Conservation (phyloP, 768 basidiomycete genomes). For the Candolleomyces aberdarensis region DNA sequence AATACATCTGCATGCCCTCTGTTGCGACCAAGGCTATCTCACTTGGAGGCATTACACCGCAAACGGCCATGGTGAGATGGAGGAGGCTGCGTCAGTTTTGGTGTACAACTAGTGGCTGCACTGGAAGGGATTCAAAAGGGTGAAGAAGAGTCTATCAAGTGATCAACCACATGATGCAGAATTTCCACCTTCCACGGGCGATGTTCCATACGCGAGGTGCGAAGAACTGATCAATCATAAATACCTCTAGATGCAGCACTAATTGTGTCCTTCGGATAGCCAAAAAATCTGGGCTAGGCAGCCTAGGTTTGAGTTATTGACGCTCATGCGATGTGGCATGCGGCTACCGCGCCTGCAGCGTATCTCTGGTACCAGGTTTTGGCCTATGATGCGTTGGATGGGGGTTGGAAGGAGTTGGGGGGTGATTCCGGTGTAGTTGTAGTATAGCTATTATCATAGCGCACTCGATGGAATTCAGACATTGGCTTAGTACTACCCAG, state of each 20-base stretch:
- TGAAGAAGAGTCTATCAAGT: conserved; percentile 45
- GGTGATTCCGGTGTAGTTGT: too few species aligned
- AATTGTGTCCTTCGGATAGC: too few species aligned
- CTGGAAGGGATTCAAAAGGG: conserved; percentile 48
- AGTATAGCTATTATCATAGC: too few species aligned
- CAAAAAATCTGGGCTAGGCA: conserved; percentile 54
- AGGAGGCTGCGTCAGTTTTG: conserved; percentile 89
- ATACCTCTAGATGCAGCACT: too few species aligned
- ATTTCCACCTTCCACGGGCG: conserved; percentile 63
- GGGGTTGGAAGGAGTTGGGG: too few species aligned
- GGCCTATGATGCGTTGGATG: conserved; percentile 65
- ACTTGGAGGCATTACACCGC: conserved; percentile 66
- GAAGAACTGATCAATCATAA: too few species aligned
- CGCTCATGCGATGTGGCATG: conserved; percentile 93
- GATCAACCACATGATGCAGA: conserved; percentile 69
- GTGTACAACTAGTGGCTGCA: conserved; percentile 83
- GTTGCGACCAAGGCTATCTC: conserved; percentile 58
- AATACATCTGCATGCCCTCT: conserved; percentile 83
- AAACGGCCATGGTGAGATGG: conserved; percentile 95
- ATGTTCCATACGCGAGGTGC: conserved; percentile 92
- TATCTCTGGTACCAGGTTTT: conserved; percentile 86
- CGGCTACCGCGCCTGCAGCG: conserved; percentile 75
- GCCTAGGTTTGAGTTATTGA: conserved; percentile 86
- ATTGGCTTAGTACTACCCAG: too few species aligned
- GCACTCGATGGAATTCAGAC: too few species aligned